These are phyloP conservation scores for Monosporascus cannonballus DNA, from an alignment of 2,329 filamentous ascomycete species.

Conservation along the genomic window DNA sequence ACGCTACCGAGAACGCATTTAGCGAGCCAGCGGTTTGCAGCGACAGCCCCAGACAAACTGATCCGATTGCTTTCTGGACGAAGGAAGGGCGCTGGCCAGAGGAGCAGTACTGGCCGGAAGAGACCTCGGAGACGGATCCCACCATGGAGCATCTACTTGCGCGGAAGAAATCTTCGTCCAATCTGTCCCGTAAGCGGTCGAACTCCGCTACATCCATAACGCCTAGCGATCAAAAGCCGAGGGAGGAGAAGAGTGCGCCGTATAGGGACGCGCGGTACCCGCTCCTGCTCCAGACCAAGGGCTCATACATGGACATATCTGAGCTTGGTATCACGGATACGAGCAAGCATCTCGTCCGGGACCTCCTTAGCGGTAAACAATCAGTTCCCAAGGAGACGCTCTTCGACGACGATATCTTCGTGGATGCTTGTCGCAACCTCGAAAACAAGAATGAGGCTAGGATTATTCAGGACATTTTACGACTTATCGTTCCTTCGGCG, in stretches of 20 bases:
- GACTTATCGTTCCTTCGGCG: constrained; percentile 33
- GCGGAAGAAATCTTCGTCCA: constrained; percentile 21
- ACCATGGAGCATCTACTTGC: constrained; percentile 26
- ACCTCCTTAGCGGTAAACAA: constrained; percentile 1
- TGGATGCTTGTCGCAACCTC: constrained; percentile 25
- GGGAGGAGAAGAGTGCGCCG: constrained; percentile 31
- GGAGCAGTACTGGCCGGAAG: not conserved
- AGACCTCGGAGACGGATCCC: not conserved
- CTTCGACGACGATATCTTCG: constrained; percentile 33
- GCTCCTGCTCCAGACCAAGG: constrained; percentile 31
- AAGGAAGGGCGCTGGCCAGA: constrained; percentile 11
- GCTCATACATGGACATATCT: constrained; percentile 33
- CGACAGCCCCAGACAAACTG: too few relatives aligned
- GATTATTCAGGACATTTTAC: constrained; percentile 32
- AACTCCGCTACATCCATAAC: constrained; percentile 21
- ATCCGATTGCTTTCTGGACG: constrained; percentile 14
- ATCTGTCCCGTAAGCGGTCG: constrained; percentile 20
- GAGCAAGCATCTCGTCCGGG: constrained; percentile 15
- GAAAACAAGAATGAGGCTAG: constrained; percentile 28
- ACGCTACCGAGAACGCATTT: too few relatives aligned
- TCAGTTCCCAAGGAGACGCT: constrained; percentile 26
- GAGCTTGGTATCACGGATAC: constrained; percentile 22
- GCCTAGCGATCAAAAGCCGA: constrained; percentile 32
- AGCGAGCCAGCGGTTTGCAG: too few relatives aligned
- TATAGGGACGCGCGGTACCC: constrained; percentile 32